Evolutionary conservation across 768 basidiomycete species (phyloP).

Genomic region (Boletus bicolor): DNA sequence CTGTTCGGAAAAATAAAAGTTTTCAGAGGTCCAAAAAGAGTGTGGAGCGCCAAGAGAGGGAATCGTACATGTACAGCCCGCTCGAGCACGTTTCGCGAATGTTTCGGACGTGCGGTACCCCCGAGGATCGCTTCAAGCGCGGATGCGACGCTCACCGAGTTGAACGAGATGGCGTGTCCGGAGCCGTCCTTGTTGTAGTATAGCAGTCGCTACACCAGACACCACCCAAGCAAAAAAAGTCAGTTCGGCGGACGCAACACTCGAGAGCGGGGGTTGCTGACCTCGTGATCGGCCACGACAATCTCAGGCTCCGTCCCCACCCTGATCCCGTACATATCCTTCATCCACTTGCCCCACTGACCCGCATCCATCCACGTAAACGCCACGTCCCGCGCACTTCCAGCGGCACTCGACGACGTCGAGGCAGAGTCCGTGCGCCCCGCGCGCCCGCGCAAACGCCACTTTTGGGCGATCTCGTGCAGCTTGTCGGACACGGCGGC

Average conservation of each 20-base stretch:
- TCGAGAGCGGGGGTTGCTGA: neutral
- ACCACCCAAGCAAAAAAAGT: too few species aligned
- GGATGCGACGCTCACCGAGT: slow-evolving; percentile 55
- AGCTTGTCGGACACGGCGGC: slow-evolving; percentile 46
- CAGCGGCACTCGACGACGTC: slow-evolving; percentile 15
- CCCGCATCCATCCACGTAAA: slow-evolving; percentile 89
- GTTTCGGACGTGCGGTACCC: slow-evolving; percentile 46
- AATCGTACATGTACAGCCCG: slow-evolving; percentile 56
- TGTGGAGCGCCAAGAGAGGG: neutral
- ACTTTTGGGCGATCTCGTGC: slow-evolving; percentile 53
- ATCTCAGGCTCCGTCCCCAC: slow-evolving; percentile 35
- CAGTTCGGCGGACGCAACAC: neutral
- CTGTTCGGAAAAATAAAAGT: slow-evolving; percentile 3
- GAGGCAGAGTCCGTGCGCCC: neutral
- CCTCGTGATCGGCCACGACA: slow-evolving; percentile 76
- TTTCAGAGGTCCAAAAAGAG: too few species aligned
- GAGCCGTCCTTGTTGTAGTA: slow-evolving; percentile 72
- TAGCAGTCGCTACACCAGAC: slow-evolving; percentile 50
- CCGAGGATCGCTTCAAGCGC: slow-evolving; percentile 64
- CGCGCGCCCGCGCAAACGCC: slow-evolving; percentile 39
- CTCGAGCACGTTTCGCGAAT: slow-evolving; percentile 73
- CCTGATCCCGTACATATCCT: slow-evolving; percentile 82
- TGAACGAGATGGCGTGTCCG: slow-evolving; percentile 55
- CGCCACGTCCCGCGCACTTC: slow-evolving; percentile 51
- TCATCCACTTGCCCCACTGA: slow-evolving; percentile 86